A percentile compares a stretch with the other conserved stretches of the same genome.
These are phyloP conservation scores for Elsinoe arachidis DNA, from an alignment of 2,329 filamentous ascomycete genomes.

Conservation along the genomic window DNA sequence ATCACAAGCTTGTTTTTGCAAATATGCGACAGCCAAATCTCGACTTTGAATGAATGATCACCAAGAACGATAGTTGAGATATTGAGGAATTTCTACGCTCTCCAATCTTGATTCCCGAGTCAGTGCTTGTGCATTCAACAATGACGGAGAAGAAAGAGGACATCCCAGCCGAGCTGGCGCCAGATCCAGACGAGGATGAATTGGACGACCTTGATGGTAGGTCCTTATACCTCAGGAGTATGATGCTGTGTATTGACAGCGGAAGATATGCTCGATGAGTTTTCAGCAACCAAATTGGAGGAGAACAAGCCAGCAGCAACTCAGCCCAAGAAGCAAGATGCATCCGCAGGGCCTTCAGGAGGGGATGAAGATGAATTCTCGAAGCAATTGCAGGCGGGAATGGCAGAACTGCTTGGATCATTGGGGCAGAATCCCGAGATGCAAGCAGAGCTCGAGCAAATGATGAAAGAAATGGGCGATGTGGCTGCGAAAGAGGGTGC, in stretches of 20 bases:
- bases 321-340: slow-evolving; percentile 24
- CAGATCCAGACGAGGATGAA: slow-evolving; percentile 89
- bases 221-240: slow-evolving; percentile 17
- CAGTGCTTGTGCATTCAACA: neutral
- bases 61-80: no score
- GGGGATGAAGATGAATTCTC: slow-evolving; percentile 66
- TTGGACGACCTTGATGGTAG: slow-evolving; percentile 83
- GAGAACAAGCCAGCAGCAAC: slow-evolving; percentile 31
- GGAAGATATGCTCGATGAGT: slow-evolving; percentile 85
- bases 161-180: slow-evolving; percentile 30
- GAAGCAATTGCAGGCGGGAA: slow-evolving; percentile 78
- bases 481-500: slow-evolving; percentile 27
- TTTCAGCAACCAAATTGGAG: slow-evolving; percentile 57
- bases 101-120: neutral
- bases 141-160: slow-evolving; percentile 23
- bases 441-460: slow-evolving; percentile 67
- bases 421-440: slow-evolving; percentile 56
- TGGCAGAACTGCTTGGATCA: slow-evolving; percentile 73
- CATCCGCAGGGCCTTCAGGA: slow-evolving; percentile 20
- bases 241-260: slow-evolving; percentile 2
- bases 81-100: no score
- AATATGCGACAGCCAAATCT: neutral
- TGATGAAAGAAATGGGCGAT: slow-evolving; percentile 60
- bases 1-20: neutral
- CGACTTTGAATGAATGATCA: neutral